A percentile compares a stretch with the other conserved stretches of the same genome.
Evolutionary conservation across 176 grass and related monocot genomes (phyloP).

Genomic region (Juncus effusus): DNA sequence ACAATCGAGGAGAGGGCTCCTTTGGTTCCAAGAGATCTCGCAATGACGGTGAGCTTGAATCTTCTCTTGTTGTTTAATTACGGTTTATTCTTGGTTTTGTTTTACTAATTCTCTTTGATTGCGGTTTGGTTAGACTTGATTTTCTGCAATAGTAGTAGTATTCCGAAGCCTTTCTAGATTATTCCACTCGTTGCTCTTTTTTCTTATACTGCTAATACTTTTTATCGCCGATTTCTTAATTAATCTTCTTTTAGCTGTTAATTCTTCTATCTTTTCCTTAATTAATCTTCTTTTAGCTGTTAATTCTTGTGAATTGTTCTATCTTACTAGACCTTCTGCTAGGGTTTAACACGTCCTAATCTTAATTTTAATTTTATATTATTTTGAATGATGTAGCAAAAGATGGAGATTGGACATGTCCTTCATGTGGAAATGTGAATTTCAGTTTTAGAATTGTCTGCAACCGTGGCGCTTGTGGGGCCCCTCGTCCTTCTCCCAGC

Average conservation of each 20-base stretch:
- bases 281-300: too few relatives aligned
- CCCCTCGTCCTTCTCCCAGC: conserved; percentile 74
- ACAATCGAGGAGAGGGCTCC: conserved; percentile 42
- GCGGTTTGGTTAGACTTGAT: background rate
- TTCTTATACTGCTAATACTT: too few relatives aligned
- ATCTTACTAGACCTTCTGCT: too few relatives aligned
- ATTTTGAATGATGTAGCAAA: conserved; percentile 32
- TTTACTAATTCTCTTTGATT: too few relatives aligned
- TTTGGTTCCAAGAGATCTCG: conserved; percentile 82
- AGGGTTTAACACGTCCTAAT: too few relatives aligned
- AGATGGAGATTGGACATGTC: conserved; percentile 93
- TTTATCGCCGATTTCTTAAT: too few relatives aligned
- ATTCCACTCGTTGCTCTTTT: too few relatives aligned
- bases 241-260: too few relatives aligned
- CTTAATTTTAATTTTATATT: background rate
- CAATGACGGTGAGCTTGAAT: conserved; percentile 58
- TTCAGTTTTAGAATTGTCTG: conserved; percentile 97
- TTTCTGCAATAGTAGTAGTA: background rate
- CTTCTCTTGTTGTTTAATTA: background rate
- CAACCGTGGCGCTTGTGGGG: conserved; percentile 85
- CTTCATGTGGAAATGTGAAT: conserved; percentile 95
- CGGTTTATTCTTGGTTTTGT: background rate
- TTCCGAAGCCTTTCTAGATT: too few relatives aligned
- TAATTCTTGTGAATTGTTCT: too few relatives aligned
- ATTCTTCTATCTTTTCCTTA: too few relatives aligned